Evolutionary conservation across 2,329 filamentous ascomycete species (phyloP), one percentile per base, ranked within the genome.

Genomic region (Fusarium sp.): DNA sequence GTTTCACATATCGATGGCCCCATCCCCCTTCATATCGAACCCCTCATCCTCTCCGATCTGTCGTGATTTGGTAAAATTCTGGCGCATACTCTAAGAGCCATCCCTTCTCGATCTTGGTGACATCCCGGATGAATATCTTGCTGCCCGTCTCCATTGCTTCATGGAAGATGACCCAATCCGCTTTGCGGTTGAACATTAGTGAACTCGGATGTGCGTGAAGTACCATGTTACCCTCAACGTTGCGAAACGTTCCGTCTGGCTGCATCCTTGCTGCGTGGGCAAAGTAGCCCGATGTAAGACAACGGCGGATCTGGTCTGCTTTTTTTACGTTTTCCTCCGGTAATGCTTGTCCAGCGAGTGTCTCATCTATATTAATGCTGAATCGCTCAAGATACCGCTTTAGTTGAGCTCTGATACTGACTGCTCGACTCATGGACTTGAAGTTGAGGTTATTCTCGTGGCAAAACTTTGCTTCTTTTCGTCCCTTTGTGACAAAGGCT

Each of bases 111-210:
- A 98, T 93, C 83, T 93, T 96, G n/a, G 91, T 96, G 64, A 98
- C 85, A 80, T 98, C 95, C 60, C 94, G 87, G 75, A 99, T 97
- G 78, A 92, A 98, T 1, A 89, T 94, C 85, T 98, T 98, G 70
- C 89, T 89, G 13, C 92, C 90, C 7, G 93, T 97, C 83, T 98
- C 93, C 86, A 97, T 89, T 40, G 97, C 90, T 82, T 98, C 95
- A 76, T 97, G 92, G 78, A 98, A 99, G 37, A 99, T 88, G 13
- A 98, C 94, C 94, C 95, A 98, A 71, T 98, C 94, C 14, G 94
- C 94, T 83, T 97, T 98, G 61, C 95, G 90, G 80, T 97, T 97
- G 85, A 98, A 98, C 90, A 98, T 94, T 73, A 98, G 83, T 41
- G 93, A 97, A 77, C 90, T 97, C 1, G 96, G 96, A 81, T 99